These are phyloP conservation scores for Clavispora asparagi DNA, from an alignment of 805 yeast genomes.

Conservation along the genomic window DNA sequence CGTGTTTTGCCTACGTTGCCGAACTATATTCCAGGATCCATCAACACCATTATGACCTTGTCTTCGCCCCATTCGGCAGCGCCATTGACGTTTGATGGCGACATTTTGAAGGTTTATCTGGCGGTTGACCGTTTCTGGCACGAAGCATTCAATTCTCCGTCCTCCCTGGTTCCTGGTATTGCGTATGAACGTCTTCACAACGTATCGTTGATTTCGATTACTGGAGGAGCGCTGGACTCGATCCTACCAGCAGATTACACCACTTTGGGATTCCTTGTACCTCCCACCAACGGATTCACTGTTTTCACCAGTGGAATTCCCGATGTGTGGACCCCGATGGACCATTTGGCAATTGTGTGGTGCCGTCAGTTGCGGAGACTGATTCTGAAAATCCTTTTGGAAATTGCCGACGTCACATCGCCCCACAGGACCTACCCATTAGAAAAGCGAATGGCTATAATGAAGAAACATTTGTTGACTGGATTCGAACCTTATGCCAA, in stretches of 20 bases:
- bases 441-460: constrained; percentile 51
- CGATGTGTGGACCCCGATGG: constrained; percentile 88
- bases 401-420: constrained; percentile 46
- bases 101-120: constrained; percentile 67
- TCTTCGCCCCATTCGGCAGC: constrained; percentile 92
- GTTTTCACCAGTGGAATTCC: constrained; percentile 85
- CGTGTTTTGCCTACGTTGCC: constrained; percentile 77
- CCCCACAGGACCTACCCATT: constrained; percentile 50
- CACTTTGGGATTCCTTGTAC: constrained; percentile 63
- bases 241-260: constrained; percentile 90
- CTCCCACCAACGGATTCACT: constrained; percentile 72
- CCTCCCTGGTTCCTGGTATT: constrained; percentile 13
- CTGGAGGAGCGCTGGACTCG: constrained; percentile 80
- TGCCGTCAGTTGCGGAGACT: constrained; percentile 77
- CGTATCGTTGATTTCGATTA: constrained; percentile 73
- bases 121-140: constrained; percentile 79
- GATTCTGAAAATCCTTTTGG: constrained; percentile 55
- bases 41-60: constrained; percentile 78
- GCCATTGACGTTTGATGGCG: constrained; percentile 92
- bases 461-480: constrained; percentile 42
- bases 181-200: constrained; percentile 47
- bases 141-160: constrained; percentile 39
- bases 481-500: constrained; percentile 49
- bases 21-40: constrained; percentile 64
- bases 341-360: constrained; percentile 95